These are phyloP conservation scores for Prunus kanzakura DNA, from an alignment of 306 rosid genomes.

Conservation along the genomic window DNA sequence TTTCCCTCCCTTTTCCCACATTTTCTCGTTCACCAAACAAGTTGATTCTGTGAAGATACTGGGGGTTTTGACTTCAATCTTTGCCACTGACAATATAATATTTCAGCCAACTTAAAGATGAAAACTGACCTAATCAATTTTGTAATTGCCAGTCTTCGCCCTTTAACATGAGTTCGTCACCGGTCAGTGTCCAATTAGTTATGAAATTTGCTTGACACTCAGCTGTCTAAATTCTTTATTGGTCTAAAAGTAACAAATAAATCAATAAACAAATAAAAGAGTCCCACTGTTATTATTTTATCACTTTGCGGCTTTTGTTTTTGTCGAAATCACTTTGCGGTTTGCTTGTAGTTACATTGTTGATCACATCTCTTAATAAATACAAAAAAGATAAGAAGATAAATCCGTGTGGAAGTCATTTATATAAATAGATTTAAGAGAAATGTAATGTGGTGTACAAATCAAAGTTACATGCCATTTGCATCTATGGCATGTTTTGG, in stretches of 20 bases:
- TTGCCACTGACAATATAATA: not conserved
- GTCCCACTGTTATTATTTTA: not conserved
- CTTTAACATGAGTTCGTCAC: not conserved
- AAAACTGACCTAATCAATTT: not conserved
- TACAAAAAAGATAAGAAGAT: too few relatives aligned
- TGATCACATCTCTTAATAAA: not conserved
- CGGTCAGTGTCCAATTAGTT: not conserved
- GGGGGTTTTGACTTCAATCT: not conserved
- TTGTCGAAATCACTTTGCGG: not conserved
- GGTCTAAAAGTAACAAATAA: not conserved
- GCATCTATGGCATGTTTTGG: too few relatives aligned
- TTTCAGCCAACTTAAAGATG: not conserved
- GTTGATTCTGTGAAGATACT: not conserved
- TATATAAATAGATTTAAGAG: too few relatives aligned
- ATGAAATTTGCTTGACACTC: not conserved
- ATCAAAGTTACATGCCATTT: too few relatives aligned
- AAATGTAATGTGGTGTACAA: not conserved
- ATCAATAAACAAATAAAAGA: not conserved
- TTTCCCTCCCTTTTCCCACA: not conserved
- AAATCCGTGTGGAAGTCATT: too few relatives aligned
- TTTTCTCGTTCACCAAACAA: not conserved
- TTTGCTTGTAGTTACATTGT: accelerated
- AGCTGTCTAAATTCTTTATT: not conserved
- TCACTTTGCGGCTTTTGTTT: too few relatives aligned
- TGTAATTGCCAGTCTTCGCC: not conserved